Evolutionary conservation across 768 basidiomycete species (phyloP).

Genomic region (Phylloporus sp.): DNA sequence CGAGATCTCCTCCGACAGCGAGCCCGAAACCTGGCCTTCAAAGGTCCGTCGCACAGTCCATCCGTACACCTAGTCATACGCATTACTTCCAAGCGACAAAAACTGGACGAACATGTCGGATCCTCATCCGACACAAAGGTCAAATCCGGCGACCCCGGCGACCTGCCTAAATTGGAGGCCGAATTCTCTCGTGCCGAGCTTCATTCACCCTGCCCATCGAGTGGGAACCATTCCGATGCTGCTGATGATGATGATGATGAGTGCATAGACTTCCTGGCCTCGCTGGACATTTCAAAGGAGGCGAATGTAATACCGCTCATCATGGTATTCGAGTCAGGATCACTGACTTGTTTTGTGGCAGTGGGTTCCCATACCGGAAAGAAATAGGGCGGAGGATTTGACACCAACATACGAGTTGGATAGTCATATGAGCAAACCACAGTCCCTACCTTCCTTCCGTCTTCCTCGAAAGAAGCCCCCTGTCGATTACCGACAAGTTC

Average conservation of each 20-base stretch:
- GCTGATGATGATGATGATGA: slow-evolving; percentile 21
- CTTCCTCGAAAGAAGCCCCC: slow-evolving; percentile 15
- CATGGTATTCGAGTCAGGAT: neutral
- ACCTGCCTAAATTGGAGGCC: slow-evolving; percentile 4
- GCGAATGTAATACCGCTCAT: slow-evolving; percentile 18
- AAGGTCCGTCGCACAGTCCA: slow-evolving; percentile 15
- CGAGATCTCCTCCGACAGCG: slow-evolving; percentile 29
- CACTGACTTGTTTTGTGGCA: slow-evolving; percentile 6
- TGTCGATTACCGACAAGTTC: slow-evolving; percentile 18
- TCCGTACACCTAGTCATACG: neutral
- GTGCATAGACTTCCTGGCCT: slow-evolving; percentile 19
- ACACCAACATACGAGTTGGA: slow-evolving; percentile 13
- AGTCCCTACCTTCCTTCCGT: slow-evolving; percentile 1
- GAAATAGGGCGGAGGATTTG: slow-evolving; percentile 32
- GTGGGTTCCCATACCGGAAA: slow-evolving; percentile 25
- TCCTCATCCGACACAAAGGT: neutral
- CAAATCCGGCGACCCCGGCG: neutral
- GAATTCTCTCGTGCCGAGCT: slow-evolving; percentile 1
- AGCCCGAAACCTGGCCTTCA: slow-evolving; percentile 15
- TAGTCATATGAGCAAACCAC: neutral
- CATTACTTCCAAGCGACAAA: slow-evolving; percentile 19
- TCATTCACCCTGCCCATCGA: slow-evolving; percentile 1
- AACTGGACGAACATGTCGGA: neutral
- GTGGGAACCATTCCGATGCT: neutral
- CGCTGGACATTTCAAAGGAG: slow-evolving; percentile 30